Percentiles rank a stretch among this genome's conserved stretches.
These are phyloP conservation scores for Phyllosticta paracitricarpa DNA, from an alignment of 2,329 filamentous ascomycete genomes.

Conservation along the genomic window DNA sequence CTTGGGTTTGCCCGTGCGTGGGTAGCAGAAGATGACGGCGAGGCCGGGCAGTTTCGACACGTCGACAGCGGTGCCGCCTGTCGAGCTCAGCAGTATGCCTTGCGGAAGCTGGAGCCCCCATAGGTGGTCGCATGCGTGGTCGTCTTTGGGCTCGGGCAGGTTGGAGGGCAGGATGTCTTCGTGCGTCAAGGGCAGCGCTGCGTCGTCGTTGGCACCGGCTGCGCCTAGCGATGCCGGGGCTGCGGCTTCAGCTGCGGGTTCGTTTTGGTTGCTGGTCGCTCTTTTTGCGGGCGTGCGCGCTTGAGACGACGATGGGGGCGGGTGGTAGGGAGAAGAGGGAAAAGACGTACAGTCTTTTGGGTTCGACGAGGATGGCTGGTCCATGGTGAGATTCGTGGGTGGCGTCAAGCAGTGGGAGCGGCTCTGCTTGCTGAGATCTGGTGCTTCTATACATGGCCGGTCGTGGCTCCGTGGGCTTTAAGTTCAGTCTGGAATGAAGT, in stretches of 20 bases:
- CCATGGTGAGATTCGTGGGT: too few species aligned
- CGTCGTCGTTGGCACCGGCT: not conserved
- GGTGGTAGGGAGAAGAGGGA: not conserved
- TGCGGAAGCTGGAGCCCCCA: constrained; percentile 18
- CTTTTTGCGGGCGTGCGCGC: not conserved
- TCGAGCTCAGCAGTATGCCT: constrained; percentile 22
- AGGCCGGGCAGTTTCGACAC: constrained; percentile 27
- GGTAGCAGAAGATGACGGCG: constrained; percentile 35
- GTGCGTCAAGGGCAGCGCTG: not conserved
- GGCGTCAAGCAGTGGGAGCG: not conserved
- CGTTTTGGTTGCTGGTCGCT: not conserved
- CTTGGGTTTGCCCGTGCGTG: constrained; percentile 29
- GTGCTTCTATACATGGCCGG: not conserved
- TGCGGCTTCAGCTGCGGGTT: not conserved
- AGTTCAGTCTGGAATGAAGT: not conserved
- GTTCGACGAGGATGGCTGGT: not conserved
- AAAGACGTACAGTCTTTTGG: not conserved
- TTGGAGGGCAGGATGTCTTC: constrained; percentile 19
- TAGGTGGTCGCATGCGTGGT: constrained; percentile 32
- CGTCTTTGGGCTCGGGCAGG: constrained; percentile 30
- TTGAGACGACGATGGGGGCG: too few species aligned
- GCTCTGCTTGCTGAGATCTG: not conserved
- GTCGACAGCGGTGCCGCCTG: constrained; percentile 21
- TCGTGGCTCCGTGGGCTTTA: not conserved
- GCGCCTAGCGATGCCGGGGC: not conserved